These are phyloP conservation scores for Aegilops sharonensis DNA, from an alignment of 176 grass and related monocot genomes.

Conservation along the genomic window DNA sequence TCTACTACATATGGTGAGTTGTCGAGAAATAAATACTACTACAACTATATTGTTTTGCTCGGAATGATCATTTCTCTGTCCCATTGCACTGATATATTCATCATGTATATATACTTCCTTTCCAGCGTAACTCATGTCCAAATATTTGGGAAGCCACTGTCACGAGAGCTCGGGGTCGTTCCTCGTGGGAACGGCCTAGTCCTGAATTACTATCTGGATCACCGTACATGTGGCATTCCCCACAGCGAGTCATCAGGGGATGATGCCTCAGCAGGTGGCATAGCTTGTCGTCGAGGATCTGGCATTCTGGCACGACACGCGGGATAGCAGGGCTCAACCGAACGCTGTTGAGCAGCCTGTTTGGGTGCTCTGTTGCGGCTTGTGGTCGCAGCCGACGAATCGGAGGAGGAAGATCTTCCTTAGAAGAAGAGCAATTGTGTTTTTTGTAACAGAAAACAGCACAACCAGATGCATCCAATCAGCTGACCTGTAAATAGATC, in stretches of 20 bases:
- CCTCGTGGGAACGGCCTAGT: neutral
- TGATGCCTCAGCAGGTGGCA: no score
- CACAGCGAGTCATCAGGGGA: neutral
- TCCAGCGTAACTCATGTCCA: slow-evolving; percentile 43
- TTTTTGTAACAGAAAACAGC: no score
- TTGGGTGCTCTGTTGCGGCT: neutral
- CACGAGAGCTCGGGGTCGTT: slow-evolving; percentile 15
- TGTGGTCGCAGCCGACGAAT: neutral
- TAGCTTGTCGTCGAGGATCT: no score
- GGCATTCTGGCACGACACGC: no score
- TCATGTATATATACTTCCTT: no score
- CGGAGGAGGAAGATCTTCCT: neutral
- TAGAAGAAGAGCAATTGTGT: no score
- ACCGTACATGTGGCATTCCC: neutral
- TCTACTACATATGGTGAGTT: slow-evolving; percentile 81
- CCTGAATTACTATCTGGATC: slow-evolving; percentile 33
- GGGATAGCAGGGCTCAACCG: no score
- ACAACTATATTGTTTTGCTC: no score
- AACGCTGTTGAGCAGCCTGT: no score
- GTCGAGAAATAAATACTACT: no score
- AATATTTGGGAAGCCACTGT: slow-evolving; percentile 40
- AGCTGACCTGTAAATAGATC: no score
- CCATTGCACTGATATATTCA: neutral
- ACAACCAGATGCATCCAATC: no score
- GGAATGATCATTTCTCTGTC: neutral